phyloP scores from a whole-genome alignment of 192 early-diverging fungal genomes.

The Coemansia sp. region DNA sequence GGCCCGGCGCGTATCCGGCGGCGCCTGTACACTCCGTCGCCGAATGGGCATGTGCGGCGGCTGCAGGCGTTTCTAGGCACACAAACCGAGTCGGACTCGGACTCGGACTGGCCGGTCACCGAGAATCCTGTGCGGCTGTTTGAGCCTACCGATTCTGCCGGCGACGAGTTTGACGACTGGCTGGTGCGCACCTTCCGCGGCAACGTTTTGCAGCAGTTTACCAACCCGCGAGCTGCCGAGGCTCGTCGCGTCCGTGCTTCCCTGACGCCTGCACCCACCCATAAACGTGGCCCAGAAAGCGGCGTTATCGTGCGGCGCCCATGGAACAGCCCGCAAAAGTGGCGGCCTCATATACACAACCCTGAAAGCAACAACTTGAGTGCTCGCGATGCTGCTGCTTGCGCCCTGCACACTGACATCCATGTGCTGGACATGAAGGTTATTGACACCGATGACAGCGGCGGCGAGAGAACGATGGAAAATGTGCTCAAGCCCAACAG shows the following conservation, averaged over 20 bases:
- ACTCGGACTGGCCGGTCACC: neutral
- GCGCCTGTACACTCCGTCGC: slow-evolving; percentile 1
- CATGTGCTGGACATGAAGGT: slow-evolving; percentile 13
- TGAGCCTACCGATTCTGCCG: slow-evolving; percentile 7
- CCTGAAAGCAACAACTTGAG: neutral
- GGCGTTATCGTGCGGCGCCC: slow-evolving; percentile 35
- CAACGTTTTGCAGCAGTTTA: slow-evolving; percentile 3
- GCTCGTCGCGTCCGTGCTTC: slow-evolving; percentile 2
- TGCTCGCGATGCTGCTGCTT: slow-evolving; percentile 8
- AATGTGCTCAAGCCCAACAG: slow-evolving; percentile 27
- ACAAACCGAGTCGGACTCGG: neutral
- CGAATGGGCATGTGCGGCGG: neutral
- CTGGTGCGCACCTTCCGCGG: slow-evolving; percentile 8
- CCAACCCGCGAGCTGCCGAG: neutral
- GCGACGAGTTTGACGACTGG: slow-evolving; percentile 19
- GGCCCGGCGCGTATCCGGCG: slow-evolving; percentile 7
- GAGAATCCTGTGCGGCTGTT: slow-evolving; percentile 5
- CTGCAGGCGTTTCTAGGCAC: slow-evolving; percentile 1
- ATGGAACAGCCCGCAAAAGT: slow-evolving; percentile 25
- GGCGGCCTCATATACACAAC: slow-evolving; percentile 42
- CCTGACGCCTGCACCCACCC: neutral
- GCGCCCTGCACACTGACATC: slow-evolving; percentile 20
- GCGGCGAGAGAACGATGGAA: slow-evolving; percentile 21
- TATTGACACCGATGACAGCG: slow-evolving; percentile 35
- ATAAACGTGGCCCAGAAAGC: neutral